Percentiles rank a stretch among this genome's conserved stretches.
phyloP scores from a whole-genome alignment of 345 rosid genomes.

The Syzygium jambos region DNA sequence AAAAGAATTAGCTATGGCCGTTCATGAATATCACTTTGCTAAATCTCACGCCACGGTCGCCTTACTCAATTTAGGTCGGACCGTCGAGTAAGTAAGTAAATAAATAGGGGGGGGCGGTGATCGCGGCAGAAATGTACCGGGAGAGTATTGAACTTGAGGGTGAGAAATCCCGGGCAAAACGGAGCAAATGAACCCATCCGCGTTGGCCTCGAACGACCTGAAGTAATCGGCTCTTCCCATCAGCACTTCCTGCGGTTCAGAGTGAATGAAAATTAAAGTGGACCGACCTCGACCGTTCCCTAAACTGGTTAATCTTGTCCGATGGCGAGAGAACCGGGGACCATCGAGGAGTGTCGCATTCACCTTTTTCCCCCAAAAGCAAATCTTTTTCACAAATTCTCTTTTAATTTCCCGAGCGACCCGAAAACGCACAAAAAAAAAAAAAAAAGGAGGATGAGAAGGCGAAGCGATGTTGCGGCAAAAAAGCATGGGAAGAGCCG shows the following conservation, averaged over 20 bases:
- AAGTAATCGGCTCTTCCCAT: conserved; percentile 94
- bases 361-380: not conserved
- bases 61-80: too few relatives aligned
- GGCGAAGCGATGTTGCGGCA: conserved; percentile 5
- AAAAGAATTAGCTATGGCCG: not conserved
- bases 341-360: too few relatives aligned
- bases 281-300: too few relatives aligned
- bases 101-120: not conserved
- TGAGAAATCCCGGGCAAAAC: conserved; percentile 84
- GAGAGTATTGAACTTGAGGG: conserved; percentile 94
- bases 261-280: not conserved
- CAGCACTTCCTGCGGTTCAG: conserved; percentile 60
- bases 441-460: not conserved
- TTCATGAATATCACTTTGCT: too few relatives aligned
- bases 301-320: not conserved
- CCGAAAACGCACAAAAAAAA: not conserved
- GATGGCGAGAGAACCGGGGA: not conserved
- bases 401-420: not conserved
- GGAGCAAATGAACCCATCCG: conserved; percentile 89
- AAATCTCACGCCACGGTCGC: too few relatives aligned
- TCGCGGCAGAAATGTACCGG: conserved; percentile 29
- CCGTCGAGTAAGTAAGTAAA: not conserved
- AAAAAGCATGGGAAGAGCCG: conserved; percentile 23
- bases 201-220: conserved; percentile 78
- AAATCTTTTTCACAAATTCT: not conserved